Evolutionary conservation across 2,329 filamentous ascomycete genomes (phyloP).

Genomic region (Fusarium pseudonygamai): DNA sequence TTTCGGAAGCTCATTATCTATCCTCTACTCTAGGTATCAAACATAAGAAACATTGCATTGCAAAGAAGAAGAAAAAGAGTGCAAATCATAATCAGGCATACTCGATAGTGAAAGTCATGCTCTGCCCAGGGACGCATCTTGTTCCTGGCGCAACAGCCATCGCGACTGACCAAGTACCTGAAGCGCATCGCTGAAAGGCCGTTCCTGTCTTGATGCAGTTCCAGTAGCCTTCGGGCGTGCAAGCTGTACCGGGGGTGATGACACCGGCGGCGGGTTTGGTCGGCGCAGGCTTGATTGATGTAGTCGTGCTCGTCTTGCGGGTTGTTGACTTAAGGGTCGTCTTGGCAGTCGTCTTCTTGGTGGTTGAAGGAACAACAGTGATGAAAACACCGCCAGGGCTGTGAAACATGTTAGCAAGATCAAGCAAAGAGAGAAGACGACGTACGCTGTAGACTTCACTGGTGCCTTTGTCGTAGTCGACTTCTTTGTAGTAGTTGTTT

Average conservation of each 20-base stretch:
- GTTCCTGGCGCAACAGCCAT: conserved; percentile 63
- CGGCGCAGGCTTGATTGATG: background rate
- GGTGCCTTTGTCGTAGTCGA: conserved; percentile 3
- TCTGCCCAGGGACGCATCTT: conserved; percentile 52
- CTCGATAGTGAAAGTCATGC: conserved; percentile 32
- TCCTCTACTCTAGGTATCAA: background rate
- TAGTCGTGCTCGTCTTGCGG: conserved; percentile 9
- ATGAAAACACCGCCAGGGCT: conserved; percentile 24
- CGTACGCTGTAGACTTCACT: conserved; percentile 17
- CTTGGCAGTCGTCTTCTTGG: conserved; percentile 17
- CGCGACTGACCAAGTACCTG: conserved; percentile 61
- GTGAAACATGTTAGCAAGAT: background rate
- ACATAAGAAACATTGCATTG: background rate
- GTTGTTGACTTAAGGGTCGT: conserved; percentile 26
- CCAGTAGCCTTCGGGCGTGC: conserved; percentile 43
- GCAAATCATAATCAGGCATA: conserved; percentile 11
- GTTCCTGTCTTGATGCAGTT: conserved; percentile 25
- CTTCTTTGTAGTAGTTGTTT: conserved; percentile 7
- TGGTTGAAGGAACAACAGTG: conserved; percentile 3
- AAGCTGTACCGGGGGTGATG: conserved; percentile 19
- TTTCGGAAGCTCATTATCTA: background rate
- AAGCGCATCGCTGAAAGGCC: conserved; percentile 68
- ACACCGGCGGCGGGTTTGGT: conserved; percentile 15
- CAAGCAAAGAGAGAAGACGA: background rate
- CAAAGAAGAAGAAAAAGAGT: background rate